These are phyloP conservation scores for Colletotrichum sidae DNA, from an alignment of 2,329 filamentous ascomycete genomes.

Conservation along the genomic window DNA sequence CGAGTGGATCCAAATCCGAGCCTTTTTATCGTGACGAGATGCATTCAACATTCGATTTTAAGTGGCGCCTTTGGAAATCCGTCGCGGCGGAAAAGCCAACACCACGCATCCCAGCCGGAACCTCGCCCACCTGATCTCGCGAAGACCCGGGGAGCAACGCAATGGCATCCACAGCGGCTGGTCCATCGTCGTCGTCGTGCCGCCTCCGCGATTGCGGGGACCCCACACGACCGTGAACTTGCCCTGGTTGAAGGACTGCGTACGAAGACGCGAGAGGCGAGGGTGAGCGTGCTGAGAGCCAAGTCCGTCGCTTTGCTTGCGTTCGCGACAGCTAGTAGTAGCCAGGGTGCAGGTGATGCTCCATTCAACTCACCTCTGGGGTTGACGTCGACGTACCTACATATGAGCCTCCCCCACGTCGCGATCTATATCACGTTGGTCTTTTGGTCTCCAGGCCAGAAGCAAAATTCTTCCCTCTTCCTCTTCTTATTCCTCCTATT, in stretches of 20 bases:
- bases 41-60: constrained; percentile 20
- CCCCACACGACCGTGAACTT: constrained; percentile 20
- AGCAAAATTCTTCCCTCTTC: constrained; percentile 17
- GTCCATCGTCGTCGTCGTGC: background rate
- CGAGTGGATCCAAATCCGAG: constrained; percentile 28
- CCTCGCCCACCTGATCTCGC: background rate
- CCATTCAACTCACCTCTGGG: background rate
- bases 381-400: constrained; percentile 4
- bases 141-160: background rate
- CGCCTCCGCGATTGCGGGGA: constrained; percentile 30
- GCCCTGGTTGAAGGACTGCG: background rate
- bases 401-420: constrained; percentile 18
- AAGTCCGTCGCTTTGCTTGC: background rate
- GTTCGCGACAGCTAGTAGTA: background rate
- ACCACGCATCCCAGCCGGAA: background rate
- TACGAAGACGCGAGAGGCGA: background rate
- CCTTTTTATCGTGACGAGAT: background rate
- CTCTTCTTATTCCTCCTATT: background rate
- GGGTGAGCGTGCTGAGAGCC: background rate
- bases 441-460: constrained; percentile 13
- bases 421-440: background rate
- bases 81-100: constrained; percentile 28
- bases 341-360: background rate
- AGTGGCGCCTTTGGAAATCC: constrained; percentile 27
- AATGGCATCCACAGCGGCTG: constrained; percentile 14